Base-by-base conservation (phyloP, 768 basidiomycete genomes). In the Russula sp. region DNA sequence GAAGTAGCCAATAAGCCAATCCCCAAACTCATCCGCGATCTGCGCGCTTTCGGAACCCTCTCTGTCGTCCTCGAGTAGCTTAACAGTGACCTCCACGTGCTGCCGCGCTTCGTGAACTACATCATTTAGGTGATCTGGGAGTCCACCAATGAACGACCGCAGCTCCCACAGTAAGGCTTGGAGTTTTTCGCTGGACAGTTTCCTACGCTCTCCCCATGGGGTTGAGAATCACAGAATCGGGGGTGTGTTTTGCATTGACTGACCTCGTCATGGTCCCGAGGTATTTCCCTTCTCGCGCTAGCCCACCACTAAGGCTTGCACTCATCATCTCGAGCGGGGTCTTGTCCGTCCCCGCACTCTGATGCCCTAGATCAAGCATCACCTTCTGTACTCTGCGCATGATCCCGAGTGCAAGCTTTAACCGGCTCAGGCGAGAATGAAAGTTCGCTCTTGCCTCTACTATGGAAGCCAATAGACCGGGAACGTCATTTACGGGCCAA, bases 261-360 rank as follows among this genome's bases (percentile, higher is more conserved):
- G 63, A 87, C 84, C 74, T 81, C 50, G 81, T 70, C 52, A 79
- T 75, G n/a, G 72, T 71, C 8, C 75, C 78, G 9, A 86, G 69
- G 62, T 76, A 72, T 57, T 76, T 81, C 29, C 78, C 70, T 48
- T 80, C 77, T 42, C 71, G 77, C 2, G 68, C 71, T 13, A 80
- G 65, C 5, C 75, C 75, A 4, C 81, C 83, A 20, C 74, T 75
- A 46, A 86, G 63, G 25, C 76, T 71, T 8, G 73, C 68, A n/a
- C 76, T 70, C 73, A 85, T 80, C 38, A 81, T 66, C 25, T 79
- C 76, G 52, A 70, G 73, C 32, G 58, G 42, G 35, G 38, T 52
- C 42, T 56, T 60, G 47, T 60, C 67, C 58, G 58, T n/a, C 63
- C 67, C 75, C 73, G 74, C 64, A 16, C 32, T 29, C 20, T 56